Base-by-base conservation (phyloP, 2,329 filamentous ascomycete genomes). In the Fusarium robinianum region DNA sequence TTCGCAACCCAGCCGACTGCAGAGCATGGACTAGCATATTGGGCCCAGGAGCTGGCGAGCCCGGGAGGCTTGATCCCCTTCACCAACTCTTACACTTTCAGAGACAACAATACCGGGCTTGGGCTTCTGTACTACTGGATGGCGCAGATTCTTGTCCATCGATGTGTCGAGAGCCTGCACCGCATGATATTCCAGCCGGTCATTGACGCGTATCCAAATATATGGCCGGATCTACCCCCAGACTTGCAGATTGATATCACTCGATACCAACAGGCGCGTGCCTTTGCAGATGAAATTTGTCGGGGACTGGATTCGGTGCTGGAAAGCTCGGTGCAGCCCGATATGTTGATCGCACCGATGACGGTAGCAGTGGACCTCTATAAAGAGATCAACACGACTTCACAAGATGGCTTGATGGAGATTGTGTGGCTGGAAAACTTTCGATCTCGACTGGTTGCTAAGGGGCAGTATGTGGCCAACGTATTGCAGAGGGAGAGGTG, bases 101-200 rank as follows among this genome's bases (percentile, higher is more conserved):
- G 64, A 18, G 70, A 76, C 53, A 58, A 67, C 12, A 53, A 67
- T 9, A 69, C 73, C 1, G 74, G 77, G 1, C 51, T 79, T 21
- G 68, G 69, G 31, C 73, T 80, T 49, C 61, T 79, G 9, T 75
- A 77, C 57, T 80, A 79, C 60, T 81, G 78, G 78, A 71, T 75
- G 48, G 62, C 72, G 1, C 71, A 77, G 31, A 66, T 80, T 18
- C 52, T 74, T 9, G 71, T 82, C 32, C 72, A 75, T 49, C 73
- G 70, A 8, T 76, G 71, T 53, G 69, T 80, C 26, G 71, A 72
- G 45, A 55, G 58, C 11, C 62, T 82, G 11, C 68, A 79, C 44
- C 63, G 67, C 17, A 61, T 65, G 43, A 67, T 77, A 30, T 72
- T 71, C 47, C 67, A 77, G 45, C 69, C 73, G 0, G 69, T 72